These are phyloP conservation scores for Sicyos baderoa DNA, from an alignment of 306 rosid species.

Conservation along the genomic window DNA sequence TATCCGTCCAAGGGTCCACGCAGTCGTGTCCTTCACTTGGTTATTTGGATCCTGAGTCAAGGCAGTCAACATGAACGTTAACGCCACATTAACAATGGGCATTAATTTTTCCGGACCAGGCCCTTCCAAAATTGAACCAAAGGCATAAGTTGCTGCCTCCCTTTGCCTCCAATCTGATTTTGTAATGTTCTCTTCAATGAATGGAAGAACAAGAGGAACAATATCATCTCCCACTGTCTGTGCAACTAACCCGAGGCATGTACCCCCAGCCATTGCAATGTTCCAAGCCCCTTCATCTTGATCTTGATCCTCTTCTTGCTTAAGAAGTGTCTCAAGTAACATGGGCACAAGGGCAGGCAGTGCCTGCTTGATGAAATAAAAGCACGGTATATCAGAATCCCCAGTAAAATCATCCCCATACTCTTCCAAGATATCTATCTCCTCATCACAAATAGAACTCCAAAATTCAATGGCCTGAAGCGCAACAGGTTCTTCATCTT, in stretches of 20 bases:
- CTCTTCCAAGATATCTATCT: too few species aligned
- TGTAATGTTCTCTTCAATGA: conserved; percentile 69
- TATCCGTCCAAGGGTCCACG: too few species aligned
- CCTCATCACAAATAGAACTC: conserved; percentile 28
- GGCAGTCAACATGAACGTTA: too few species aligned
- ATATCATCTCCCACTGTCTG: too few species aligned
- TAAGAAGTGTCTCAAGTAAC: conserved; percentile 9
- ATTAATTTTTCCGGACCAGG: too few species aligned
- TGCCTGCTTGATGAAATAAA: conserved; percentile 79
- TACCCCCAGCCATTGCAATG: conserved; percentile 39
- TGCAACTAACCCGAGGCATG: too few species aligned
- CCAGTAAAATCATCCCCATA: too few species aligned
- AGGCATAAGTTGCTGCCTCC: conserved; percentile 87
- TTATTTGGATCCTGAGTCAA: too few species aligned
- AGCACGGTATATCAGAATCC: conserved; percentile 38
- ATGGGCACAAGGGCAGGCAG: conserved; percentile 30
- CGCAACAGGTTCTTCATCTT: conserved; percentile 68
- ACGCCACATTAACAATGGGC: too few species aligned
- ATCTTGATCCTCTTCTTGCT: conserved; percentile 91
- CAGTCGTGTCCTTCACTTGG: too few species aligned
- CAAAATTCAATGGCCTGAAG: conserved; percentile 35
- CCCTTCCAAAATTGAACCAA: conserved; percentile 35
- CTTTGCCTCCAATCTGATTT: conserved; percentile 41
- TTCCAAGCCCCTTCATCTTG: conserved; percentile 92
- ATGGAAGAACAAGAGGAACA: conserved; percentile 47